These are phyloP conservation scores for Fraxinus albicans DNA, from an alignment of 305 asterid genomes.

Conservation along the genomic window DNA sequence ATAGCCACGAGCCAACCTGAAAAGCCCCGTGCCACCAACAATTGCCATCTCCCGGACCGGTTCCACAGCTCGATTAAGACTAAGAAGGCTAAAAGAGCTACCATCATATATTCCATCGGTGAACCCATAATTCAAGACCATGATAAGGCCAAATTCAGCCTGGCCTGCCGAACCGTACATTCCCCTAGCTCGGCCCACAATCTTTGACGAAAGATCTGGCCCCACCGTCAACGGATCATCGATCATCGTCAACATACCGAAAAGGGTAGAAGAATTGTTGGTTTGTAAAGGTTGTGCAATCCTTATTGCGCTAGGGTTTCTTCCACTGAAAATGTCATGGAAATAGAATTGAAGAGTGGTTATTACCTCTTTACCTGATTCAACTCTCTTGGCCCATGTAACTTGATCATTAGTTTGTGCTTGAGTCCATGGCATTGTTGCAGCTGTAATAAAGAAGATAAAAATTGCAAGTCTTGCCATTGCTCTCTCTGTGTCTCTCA, in stretches of 20 bases:
- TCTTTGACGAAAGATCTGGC: constrained; percentile 48
- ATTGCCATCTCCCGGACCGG: constrained; percentile 77
- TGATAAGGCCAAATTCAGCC: constrained; percentile 48
- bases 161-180: constrained; percentile 65
- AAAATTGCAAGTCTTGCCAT: constrained; percentile 27
- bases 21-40: constrained; percentile 86
- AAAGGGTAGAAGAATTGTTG: constrained; percentile 31
- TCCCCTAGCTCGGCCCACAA: constrained; percentile 69
- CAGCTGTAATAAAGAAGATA: constrained; percentile 5
- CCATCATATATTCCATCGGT: constrained; percentile 57
- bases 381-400: constrained; percentile 56
- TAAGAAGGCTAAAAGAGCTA: constrained; percentile 68
- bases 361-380: constrained; percentile 43
- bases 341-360: constrained; percentile 69
- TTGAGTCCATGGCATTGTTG: not conserved
- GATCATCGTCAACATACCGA: constrained; percentile 53
- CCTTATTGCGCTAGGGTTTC: constrained; percentile 43
- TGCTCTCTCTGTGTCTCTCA: not conserved
- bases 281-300: constrained; percentile 42
- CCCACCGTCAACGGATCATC: constrained; percentile 67
- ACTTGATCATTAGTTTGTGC: constrained; percentile 33
- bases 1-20: constrained; percentile 75
- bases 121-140: constrained; percentile 61
- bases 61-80: constrained; percentile 43
- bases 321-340: constrained; percentile 62